Evolutionary conservation across 176 grass and related monocot genomes (phyloP).

Genomic region (Hsuehochloa calcarea): DNA sequence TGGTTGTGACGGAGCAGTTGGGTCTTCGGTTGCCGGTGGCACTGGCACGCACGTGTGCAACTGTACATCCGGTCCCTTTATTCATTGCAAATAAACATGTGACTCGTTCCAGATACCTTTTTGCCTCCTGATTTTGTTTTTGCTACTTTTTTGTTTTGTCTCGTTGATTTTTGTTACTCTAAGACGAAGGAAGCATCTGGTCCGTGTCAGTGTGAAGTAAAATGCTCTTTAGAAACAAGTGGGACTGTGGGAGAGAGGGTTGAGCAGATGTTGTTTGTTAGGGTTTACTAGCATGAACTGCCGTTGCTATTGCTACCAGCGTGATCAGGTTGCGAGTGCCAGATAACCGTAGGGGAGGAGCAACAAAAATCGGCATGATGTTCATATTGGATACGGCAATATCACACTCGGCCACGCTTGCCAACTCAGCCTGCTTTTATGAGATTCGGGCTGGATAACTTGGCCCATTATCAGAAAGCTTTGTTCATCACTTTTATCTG

Average conservation of each 20-base stretch:
- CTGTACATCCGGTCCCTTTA: background rate
- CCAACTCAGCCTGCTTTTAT: too few species aligned
- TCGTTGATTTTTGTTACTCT: background rate
- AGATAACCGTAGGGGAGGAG: too few species aligned
- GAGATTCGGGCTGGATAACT: too few species aligned
- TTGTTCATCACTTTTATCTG: too few species aligned
- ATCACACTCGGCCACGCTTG: too few species aligned
- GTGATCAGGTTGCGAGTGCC: too few species aligned
- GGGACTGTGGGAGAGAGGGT: too few species aligned
- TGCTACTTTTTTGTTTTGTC: background rate
- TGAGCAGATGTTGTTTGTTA: background rate
- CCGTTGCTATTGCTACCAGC: background rate
- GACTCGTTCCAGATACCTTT: background rate
- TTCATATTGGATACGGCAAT: too few species aligned
- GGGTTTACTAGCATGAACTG: background rate
- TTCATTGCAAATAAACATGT: background rate
- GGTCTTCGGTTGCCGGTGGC: conserved; percentile 8
- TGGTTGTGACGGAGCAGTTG: background rate
- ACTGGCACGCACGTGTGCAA: too few species aligned
- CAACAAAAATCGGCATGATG: too few species aligned
- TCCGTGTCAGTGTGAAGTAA: background rate
- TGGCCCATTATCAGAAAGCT: too few species aligned
- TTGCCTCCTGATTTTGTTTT: background rate
- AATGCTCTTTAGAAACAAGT: background rate
- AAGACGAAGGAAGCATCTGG: background rate